These are phyloP conservation scores for Deuterostichococcus epilithicus DNA, from an alignment of 139 green algal genomes.

Conservation along the genomic window DNA sequence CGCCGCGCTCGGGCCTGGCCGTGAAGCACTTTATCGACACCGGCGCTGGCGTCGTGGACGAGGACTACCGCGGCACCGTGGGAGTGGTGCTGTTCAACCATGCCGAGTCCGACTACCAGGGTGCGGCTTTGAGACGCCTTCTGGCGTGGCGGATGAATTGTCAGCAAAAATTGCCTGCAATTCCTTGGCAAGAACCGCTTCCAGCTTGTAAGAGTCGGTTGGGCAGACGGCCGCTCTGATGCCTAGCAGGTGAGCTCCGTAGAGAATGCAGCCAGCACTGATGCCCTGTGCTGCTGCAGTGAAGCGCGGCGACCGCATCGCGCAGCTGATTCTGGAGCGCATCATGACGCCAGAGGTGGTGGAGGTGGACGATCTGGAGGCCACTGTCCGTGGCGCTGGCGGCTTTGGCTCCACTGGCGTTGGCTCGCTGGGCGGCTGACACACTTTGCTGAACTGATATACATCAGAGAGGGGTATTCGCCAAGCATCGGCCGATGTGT, in stretches of 20 bases:
- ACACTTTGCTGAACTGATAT: not conserved
- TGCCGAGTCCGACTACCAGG: conserved; percentile 77
- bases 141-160: not conserved
- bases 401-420: conserved; percentile 96
- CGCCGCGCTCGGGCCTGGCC: conserved; percentile 91
- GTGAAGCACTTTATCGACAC: conserved; percentile 96
- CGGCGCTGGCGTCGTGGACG: conserved; percentile 94
- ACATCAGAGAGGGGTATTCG: not conserved
- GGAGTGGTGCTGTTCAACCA: conserved; percentile 98
- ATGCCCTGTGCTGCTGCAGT: conserved; percentile 49
- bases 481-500: no score
- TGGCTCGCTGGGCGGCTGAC: not conserved
- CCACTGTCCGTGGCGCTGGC: conserved; percentile 79
- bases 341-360: conserved; percentile 92
- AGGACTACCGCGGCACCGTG: conserved; percentile 94
- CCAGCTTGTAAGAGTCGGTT: no score
- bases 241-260: no score
- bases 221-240: no score
- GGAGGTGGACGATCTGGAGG: conserved; percentile 88
- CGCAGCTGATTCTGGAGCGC: conserved; percentile 94
- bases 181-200: no score
- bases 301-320: conserved; percentile 80
- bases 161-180: not conserved
- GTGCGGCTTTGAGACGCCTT: conserved; percentile 26
- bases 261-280: no score